Evolutionary conservation across 495 filamentous ascomycete species (phyloP).

Genomic region (Talaromyces borbonicus): DNA sequence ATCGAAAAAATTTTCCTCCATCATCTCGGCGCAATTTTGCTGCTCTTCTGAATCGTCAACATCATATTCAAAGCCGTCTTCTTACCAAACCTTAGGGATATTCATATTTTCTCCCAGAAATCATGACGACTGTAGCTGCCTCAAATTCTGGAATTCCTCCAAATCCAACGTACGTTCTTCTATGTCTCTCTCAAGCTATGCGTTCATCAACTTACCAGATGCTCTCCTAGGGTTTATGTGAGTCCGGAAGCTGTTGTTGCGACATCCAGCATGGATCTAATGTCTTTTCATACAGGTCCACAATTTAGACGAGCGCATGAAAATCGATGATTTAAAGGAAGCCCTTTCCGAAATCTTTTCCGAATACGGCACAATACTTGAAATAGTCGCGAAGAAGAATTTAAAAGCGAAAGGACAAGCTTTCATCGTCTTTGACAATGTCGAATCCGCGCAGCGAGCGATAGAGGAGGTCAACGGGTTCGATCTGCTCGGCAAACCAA

Average conservation of each 20-base stretch:
- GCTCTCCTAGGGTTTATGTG: conserved; percentile 43
- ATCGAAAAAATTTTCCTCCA: too few species aligned
- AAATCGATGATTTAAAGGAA: conserved; percentile 65
- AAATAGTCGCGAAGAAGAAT: conserved; percentile 87
- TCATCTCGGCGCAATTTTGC: background rate
- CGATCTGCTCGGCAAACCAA: conserved; percentile 86
- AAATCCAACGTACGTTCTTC: conserved; percentile 40
- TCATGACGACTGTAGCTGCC: conserved; percentile 30
- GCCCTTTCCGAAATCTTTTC: conserved; percentile 71
- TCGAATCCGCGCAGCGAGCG: conserved; percentile 64
- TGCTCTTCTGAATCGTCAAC: background rate
- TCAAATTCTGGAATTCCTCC: conserved; percentile 25
- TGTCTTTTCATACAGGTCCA: conserved; percentile 47
- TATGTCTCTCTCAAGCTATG: background rate
- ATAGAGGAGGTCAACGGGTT: conserved; percentile 90
- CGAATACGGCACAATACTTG: conserved; percentile 83
- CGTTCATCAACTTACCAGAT: conserved; percentile 14
- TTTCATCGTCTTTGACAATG: conserved; percentile 84
- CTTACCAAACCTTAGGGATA: background rate
- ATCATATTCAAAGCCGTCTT: background rate
- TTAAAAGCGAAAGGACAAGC: conserved; percentile 92
- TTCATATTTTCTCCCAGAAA: conserved; percentile 7
- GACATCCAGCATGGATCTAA: conserved; percentile 6
- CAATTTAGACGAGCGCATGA: conserved; percentile 90
- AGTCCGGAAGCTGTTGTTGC: conserved; percentile 12